phyloP scores from a whole-genome alignment of 73 alveolate genomes.

The Strombidium stylifer region DNA sequence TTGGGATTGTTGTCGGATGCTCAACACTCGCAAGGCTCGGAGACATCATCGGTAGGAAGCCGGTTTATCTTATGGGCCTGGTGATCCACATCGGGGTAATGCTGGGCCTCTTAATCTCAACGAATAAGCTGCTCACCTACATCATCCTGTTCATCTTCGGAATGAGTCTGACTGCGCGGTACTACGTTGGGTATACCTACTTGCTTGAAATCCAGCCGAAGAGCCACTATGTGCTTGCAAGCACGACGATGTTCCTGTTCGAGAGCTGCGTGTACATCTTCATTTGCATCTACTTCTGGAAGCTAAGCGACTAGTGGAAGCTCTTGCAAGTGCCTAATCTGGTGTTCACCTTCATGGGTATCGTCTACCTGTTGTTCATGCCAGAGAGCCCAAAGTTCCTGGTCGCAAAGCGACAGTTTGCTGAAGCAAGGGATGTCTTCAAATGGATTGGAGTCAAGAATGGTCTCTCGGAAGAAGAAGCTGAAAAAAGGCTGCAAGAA shows the following conservation, averaged over 20 bases:
- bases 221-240: slow-evolving; percentile 10
- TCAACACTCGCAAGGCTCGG: slow-evolving; percentile 32
- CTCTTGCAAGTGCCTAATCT: slow-evolving; percentile 2
- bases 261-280: slow-evolving; percentile 11
- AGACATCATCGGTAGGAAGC: slow-evolving; percentile 53
- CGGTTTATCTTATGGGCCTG: slow-evolving; percentile 28
- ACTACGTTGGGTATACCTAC: slow-evolving; percentile 29
- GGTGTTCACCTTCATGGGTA: slow-evolving; percentile 3
- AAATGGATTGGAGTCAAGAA: no score
- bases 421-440: slow-evolving; percentile 48
- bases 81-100: neutral
- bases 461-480: no score
- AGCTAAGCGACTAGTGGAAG: slow-evolving; percentile 29
- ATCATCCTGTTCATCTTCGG: slow-evolving; percentile 25
- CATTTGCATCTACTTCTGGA: slow-evolving; percentile 8
- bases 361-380: slow-evolving; percentile 14
- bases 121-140: neutral
- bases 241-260: slow-evolving; percentile 7
- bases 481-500: no score
- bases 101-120: slow-evolving; percentile 10
- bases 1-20: slow-evolving; percentile 52
- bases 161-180: slow-evolving; percentile 20
- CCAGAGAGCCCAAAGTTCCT: slow-evolving; percentile 76
- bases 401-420: slow-evolving; percentile 37
- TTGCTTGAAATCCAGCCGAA: slow-evolving; percentile 40